Evolutionary conservation across 2,329 filamentous ascomycete genomes (phyloP).

Genomic region (Ophiostoma novo-ulmi): DNA sequence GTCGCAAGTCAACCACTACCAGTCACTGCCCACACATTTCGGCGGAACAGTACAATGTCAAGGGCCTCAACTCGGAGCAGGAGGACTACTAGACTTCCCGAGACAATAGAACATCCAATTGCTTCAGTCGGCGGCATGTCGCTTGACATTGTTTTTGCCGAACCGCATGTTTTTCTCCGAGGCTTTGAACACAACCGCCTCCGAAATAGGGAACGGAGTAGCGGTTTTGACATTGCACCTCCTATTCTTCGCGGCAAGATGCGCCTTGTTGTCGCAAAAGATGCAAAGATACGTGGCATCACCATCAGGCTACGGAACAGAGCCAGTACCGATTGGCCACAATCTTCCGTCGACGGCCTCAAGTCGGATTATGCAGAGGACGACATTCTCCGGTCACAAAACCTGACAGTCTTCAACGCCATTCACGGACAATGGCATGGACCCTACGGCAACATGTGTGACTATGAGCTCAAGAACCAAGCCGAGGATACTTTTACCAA

Average conservation of each 20-base stretch:
- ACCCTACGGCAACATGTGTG: conserved; percentile 60
- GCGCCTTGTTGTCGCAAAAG: conserved; percentile 76
- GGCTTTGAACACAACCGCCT: conserved; percentile 66
- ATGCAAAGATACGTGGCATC: conserved; percentile 87
- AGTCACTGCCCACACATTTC: not conserved
- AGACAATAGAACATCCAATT: conserved; percentile 54
- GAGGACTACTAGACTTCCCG: conserved; percentile 30
- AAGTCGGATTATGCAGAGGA: conserved; percentile 81
- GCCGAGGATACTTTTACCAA: conserved; percentile 33
- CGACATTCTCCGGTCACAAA: conserved; percentile 81
- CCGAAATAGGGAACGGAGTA: conserved; percentile 45
- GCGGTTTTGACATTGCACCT: conserved; percentile 41
- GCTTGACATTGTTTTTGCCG: conserved; percentile 68
- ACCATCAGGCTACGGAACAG: conserved; percentile 80
- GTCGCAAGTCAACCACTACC: not conserved
- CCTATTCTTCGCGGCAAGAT: conserved; percentile 82
- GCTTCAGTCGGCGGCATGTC: conserved; percentile 70
- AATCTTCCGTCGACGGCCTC: conserved; percentile 80
- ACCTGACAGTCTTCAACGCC: conserved; percentile 87
- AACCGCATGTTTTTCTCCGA: conserved; percentile 73
- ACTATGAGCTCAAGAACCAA: conserved; percentile 44
- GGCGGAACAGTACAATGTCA: not conserved
- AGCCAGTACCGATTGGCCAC: conserved; percentile 86
- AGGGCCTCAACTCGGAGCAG: not conserved
- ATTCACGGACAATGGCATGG: conserved; percentile 56